Evolutionary conservation across 768 basidiomycete genomes (phyloP).

Genomic region (Imleria badia): DNA sequence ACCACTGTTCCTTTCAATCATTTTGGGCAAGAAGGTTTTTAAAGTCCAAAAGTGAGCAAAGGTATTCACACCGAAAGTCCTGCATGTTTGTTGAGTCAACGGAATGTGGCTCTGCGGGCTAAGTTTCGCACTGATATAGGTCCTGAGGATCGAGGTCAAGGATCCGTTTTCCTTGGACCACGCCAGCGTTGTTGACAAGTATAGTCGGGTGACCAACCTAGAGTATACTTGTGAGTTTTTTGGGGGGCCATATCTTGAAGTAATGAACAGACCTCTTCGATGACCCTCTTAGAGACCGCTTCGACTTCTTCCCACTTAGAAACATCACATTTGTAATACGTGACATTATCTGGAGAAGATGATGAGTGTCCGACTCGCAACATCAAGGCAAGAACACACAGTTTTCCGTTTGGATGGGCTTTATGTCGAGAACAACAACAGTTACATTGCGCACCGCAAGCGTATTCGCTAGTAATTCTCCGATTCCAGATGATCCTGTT

Average conservation of each 20-base stretch:
- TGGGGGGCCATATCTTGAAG: background rate
- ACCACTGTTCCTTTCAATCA: conserved; percentile 75
- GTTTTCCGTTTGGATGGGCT: conserved; percentile 74
- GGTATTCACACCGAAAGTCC: conserved; percentile 89
- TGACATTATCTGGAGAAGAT: conserved; percentile 61
- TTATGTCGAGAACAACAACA: conserved; percentile 84
- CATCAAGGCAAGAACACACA: conserved; percentile 42
- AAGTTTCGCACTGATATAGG: conserved; percentile 79
- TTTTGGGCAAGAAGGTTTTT: conserved; percentile 88
- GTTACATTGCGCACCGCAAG: conserved; percentile 78
- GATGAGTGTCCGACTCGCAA: background rate
- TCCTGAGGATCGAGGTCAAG: conserved; percentile 79
- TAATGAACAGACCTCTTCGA: conserved; percentile 62
- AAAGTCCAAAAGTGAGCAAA: conserved; percentile 89
- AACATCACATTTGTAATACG: conserved; percentile 89
- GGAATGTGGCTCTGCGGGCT: background rate
- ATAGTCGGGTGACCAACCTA: conserved; percentile 89
- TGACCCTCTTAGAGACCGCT: conserved; percentile 65
- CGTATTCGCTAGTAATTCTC: conserved; percentile 84
- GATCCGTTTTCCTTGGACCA: conserved; percentile 86
- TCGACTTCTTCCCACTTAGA: conserved; percentile 87
- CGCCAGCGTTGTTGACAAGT: conserved; percentile 92
- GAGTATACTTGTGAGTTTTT: background rate
- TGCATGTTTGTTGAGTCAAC: conserved; percentile 29
- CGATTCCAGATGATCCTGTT: conserved; percentile 84